Base-by-base conservation (phyloP, 2,329 filamentous ascomycete genomes). In the Cadophora sp. region DNA sequence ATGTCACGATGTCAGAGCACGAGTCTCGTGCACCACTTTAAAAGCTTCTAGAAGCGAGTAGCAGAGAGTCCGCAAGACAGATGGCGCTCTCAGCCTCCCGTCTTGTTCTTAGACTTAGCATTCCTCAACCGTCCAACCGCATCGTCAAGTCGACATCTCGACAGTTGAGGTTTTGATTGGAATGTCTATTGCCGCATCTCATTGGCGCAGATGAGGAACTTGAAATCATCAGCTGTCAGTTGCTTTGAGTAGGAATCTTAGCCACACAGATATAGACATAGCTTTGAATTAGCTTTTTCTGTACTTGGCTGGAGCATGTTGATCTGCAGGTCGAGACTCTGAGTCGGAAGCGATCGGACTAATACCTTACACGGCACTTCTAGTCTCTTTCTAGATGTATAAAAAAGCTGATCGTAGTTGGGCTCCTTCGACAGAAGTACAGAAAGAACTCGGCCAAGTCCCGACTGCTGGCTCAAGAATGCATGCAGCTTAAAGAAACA, bases 11-110 rank as follows among this genome's bases (percentile, higher is more conserved):
- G 55, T 58, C n/a, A 14, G 8, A 58, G 29, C 55, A 58, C n/a
- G 29, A 37, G 55, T 58, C 31, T 58, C 55, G n/a, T 26, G 55
- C 55, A 24, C 55, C 1, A 12, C 7, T 6, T 58, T n/a, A 5
- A 55, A 55, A 40, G 29, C 31, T 58, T 58, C 55, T 24, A 58
- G 55, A 58, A 58, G n/a, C n/a, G n/a, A n/a, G n/a, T n/a, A n/a
- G n/a, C n/a, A n/a, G n/a, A n/a, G n/a, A n/a, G 55, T 31, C 31
- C 8, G 31, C 14, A 43, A 16, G 40, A 43, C 40, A 43, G 12
- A 43, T 43, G 12, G 40, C 16, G 43, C 11, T 48, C 1, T 48
- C 43, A 48, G 43, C 43, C n/a, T 48, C 43, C 43, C 43, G 43
- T 22, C 43, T 48, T 48, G n/a, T 22, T 8, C n/a, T 22, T 14